Conservation (phyloP, 2,329 filamentous ascomycete species). For the Furcasterigmium sp. region DNA sequence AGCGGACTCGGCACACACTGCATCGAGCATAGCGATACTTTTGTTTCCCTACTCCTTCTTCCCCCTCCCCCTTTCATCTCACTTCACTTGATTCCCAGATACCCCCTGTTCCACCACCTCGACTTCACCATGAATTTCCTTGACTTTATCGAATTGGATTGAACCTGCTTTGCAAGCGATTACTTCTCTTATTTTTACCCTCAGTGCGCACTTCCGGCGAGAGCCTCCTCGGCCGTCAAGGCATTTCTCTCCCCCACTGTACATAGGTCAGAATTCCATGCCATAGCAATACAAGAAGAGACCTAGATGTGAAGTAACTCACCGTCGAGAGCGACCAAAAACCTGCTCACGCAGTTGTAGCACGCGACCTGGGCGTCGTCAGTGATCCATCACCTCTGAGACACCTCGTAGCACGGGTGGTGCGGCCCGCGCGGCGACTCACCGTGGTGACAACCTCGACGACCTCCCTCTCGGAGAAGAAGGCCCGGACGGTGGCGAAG, state of each 20-base stretch:
- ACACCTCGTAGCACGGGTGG: not conserved
- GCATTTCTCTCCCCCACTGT: slow-evolving; percentile 54
- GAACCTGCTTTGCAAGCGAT: not conserved
- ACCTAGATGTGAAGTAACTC: too few relatives aligned
- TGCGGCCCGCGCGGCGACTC: slow-evolving; percentile 21
- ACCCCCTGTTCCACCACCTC: slow-evolving; percentile 24
- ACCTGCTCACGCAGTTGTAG: slow-evolving; percentile 83
- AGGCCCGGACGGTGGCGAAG: slow-evolving; percentile 55
- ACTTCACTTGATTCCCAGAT: slow-evolving; percentile 30
- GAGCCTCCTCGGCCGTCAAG: slow-evolving; percentile 25
- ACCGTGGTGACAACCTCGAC: slow-evolving; percentile 79
- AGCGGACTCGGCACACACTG: not conserved
- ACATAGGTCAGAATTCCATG: slow-evolving; percentile 22
- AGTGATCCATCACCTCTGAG: too few relatives aligned
- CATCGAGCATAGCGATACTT: not conserved
- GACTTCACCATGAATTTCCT: slow-evolving; percentile 8
- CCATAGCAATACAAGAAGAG: too few relatives aligned
- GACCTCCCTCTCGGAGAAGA: slow-evolving; percentile 66
- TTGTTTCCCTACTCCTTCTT: slow-evolving; percentile 13
- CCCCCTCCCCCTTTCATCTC: slow-evolving; percentile 13
- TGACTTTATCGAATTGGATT: not conserved
- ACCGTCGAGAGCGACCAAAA: slow-evolving; percentile 77
- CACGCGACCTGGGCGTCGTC: slow-evolving; percentile 56
- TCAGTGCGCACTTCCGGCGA: slow-evolving; percentile 35
- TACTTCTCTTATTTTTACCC: too few relatives aligned